Evolutionary conservation across 495 filamentous ascomycete species (phyloP), one percentile per base, ranked within the genome.

Genomic region (Pyrenula aspistea): DNA sequence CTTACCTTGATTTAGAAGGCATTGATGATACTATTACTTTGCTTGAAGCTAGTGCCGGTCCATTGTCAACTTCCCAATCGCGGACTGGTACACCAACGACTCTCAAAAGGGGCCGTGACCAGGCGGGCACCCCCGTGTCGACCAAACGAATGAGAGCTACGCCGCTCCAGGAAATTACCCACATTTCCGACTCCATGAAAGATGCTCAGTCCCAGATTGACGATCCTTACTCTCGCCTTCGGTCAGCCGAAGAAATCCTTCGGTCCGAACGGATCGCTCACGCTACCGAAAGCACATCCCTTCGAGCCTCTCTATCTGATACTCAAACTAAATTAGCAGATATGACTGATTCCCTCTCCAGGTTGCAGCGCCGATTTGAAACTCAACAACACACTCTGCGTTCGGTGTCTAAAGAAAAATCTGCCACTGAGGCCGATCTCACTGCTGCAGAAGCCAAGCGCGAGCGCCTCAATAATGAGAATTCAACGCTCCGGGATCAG

Each of bases 401-500:
- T 19, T 8, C 31, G 4, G 8, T 42, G 8, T 8, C 15, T 15
- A 62, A 68, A 36, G 69, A 76, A 54, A 65, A 67, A 19, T 21
- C 19, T 8, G n/a, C 50, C 8, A 8, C 19, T 24, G 70, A 74
- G 53, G 64, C 64, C 25, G 55, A 54, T 21, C 67, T 67, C 48
- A 31, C 53, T 2, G 57, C 64, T 0, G 56, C 65, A 0, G 68
- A 74, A 25, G 64, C 70, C 59, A 57, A 70, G 49, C 21, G 67
- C 59, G 61, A 79, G 66, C 67, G 67, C 59, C 65, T 72, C 54
- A 63, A 67, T 55, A 59, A 73, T 12, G 74, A 84, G 2, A 62
- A 71, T 1, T 55, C 68, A 0, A 69, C 74, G 12, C 58, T 83
- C 10, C 81, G 79, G 56, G 71, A 77, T 42, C 74, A 78, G 54